Evolutionary conservation across 192 early-diverging fungal genomes (phyloP).

Genomic region (Geranomyces michiganensis): DNA sequence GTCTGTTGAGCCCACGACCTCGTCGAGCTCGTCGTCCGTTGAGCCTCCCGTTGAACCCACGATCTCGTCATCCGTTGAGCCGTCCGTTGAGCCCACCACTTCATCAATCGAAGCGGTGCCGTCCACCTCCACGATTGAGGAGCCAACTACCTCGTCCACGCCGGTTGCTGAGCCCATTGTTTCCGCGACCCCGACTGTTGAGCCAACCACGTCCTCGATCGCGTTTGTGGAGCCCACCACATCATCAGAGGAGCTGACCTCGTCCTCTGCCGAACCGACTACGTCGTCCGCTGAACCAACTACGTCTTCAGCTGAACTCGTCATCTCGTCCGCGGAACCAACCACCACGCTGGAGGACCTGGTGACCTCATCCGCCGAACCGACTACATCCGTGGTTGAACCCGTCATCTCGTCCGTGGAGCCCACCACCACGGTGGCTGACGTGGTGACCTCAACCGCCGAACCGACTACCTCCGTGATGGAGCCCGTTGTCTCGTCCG

Average conservation of each 20-base stretch:
- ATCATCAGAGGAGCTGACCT: not conserved
- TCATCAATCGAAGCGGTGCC: too few relatives aligned
- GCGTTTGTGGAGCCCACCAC: not conserved
- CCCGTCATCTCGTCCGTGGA: not conserved
- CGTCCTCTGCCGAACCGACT: slow-evolving; percentile 1
- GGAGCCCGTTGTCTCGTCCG: not conserved
- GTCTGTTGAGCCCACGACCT: not conserved
- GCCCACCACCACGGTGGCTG: slow-evolving; percentile 1
- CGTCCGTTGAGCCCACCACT: not conserved
- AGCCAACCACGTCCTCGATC: slow-evolving; percentile 12
- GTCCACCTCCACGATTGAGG: not conserved
- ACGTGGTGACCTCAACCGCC: not conserved
- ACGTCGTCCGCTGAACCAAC: slow-evolving; percentile 5
- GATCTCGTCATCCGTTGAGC: not conserved
- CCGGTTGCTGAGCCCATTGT: not conserved
- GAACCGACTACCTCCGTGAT: slow-evolving; percentile 4
- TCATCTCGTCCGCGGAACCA: not conserved
- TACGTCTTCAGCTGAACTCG: not conserved
- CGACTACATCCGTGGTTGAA: slow-evolving; percentile 1
- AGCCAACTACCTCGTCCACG: not conserved
- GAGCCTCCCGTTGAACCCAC: not conserved
- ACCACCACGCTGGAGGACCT: slow-evolving; percentile 4
- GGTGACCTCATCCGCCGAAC: not conserved
- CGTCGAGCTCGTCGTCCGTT: not conserved
- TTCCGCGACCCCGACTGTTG: not conserved